A percentile compares a stretch with the other conserved stretches of the same genome.
These are phyloP conservation scores for Austroboletus niveus DNA, from an alignment of 1,284 basidiomycete genomes.

Conservation along the genomic window DNA sequence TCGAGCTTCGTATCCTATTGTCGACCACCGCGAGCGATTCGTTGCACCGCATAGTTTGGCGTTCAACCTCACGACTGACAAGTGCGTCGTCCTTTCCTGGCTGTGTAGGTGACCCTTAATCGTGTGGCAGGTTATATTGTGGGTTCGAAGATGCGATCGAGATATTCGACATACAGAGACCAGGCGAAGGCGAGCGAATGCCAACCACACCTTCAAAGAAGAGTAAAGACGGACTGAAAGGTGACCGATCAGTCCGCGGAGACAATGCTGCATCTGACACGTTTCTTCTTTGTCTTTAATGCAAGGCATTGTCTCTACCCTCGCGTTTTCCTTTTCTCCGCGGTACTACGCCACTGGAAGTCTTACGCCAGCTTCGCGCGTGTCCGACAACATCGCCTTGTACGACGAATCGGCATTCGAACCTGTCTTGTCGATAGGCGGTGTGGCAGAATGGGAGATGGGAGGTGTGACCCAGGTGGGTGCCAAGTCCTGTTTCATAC, in stretches of 20 bases:
- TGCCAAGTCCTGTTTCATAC: background rate
- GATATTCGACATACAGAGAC: conserved; percentile 75
- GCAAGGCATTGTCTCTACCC: conserved; percentile 80
- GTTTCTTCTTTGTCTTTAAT: background rate
- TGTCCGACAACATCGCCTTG: conserved; percentile 65
- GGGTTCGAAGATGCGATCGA: conserved; percentile 90
- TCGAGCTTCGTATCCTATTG: conserved; percentile 85
- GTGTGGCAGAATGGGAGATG: conserved; percentile 22
- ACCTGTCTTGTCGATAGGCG: conserved; percentile 62
- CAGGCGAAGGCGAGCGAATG: conserved; percentile 72
- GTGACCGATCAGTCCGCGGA: conserved; percentile 36
- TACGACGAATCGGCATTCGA: conserved; percentile 64
- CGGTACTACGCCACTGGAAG: conserved; percentile 76
- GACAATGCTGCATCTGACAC: background rate
- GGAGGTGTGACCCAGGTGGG: conserved; percentile 65
- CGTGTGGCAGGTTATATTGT: conserved; percentile 70
- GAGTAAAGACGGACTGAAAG: conserved; percentile 83
- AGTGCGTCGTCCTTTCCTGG: conserved; percentile 42
- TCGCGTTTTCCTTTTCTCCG: conserved; percentile 67
- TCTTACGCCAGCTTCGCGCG: conserved; percentile 49
- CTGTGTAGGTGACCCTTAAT: background rate
- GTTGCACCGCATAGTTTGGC: conserved; percentile 81
- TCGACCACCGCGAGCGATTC: conserved; percentile 88
- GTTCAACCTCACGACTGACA: conserved; percentile 69
- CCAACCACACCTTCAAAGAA: conserved; percentile 76